Conservation (phyloP, 306 rosid genomes). For the Sesbania bispinosa region DNA sequence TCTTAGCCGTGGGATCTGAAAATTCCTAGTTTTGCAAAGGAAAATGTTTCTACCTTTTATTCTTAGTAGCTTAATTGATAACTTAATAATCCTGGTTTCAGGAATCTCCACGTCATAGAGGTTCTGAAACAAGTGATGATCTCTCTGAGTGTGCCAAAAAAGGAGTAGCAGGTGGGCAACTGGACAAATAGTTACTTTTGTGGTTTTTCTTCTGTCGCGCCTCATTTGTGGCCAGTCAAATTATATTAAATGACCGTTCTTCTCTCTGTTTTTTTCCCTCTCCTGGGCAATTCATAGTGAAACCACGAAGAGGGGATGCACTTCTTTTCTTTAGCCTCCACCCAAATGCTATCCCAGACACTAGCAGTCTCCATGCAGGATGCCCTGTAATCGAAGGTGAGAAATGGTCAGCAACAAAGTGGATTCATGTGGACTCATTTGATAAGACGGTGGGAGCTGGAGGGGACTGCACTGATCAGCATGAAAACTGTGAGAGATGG, state of each 20-base stretch:
- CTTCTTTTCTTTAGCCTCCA: slow-evolving; percentile 90
- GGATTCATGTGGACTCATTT: slow-evolving; percentile 92
- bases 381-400: slow-evolving; percentile 97
- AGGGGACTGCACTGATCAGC: slow-evolving; percentile 63
- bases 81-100: slow-evolving; percentile 31
- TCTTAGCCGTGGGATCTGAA: slow-evolving; percentile 2
- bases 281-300: slow-evolving; percentile 46
- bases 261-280: slow-evolving; percentile 14
- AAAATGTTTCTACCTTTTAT: slow-evolving; percentile 5
- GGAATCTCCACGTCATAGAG: slow-evolving; percentile 50
- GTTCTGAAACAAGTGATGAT: slow-evolving; percentile 45
- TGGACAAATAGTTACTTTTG: neutral
- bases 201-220: neutral
- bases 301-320: slow-evolving; percentile 91
- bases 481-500: slow-evolving; percentile 80
- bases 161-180: slow-evolving; percentile 78
- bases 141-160: slow-evolving; percentile 90
- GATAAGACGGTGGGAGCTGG: slow-evolving; percentile 53
- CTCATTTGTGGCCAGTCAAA: neutral
- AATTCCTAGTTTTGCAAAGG: neutral
- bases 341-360: slow-evolving; percentile 78
- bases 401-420: slow-evolving; percentile 99
- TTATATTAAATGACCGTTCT: neutral
- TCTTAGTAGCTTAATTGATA: neutral
- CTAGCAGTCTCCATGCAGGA: slow-evolving; percentile 82